Evolutionary conservation across 805 yeast species (phyloP).

Genomic region (Candida glaebosa): DNA sequence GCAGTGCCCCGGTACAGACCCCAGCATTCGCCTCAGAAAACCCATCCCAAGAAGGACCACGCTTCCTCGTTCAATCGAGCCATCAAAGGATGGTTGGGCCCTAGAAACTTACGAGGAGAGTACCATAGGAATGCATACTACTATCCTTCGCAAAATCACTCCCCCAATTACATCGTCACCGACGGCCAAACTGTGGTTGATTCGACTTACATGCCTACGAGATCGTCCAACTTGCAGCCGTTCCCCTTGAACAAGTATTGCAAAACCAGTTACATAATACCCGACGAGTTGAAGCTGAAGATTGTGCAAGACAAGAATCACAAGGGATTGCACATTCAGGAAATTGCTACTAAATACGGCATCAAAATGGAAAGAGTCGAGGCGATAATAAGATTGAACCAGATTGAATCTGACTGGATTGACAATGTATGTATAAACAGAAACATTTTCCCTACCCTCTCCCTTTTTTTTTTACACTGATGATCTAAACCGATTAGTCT

Average conservation of each 20-base stretch:
- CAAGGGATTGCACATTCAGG: slow-evolving; percentile 58
- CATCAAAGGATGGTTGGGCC: slow-evolving; percentile 76
- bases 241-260: slow-evolving; percentile 76
- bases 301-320: slow-evolving; percentile 56
- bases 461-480: slow-evolving; percentile 1
- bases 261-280: slow-evolving; percentile 59
- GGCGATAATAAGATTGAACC: slow-evolving; percentile 71
- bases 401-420: slow-evolving; percentile 61
- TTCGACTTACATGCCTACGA: background rate
- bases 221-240: slow-evolving; percentile 53
- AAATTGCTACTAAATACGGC: slow-evolving; percentile 74
- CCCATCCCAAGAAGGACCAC: slow-evolving; percentile 37
- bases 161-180: slow-evolving; percentile 69
- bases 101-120: slow-evolving; percentile 78
- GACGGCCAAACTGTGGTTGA: slow-evolving; percentile 37
- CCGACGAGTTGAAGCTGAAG: slow-evolving; percentile 54
- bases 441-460: background rate
- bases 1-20: slow-evolving; percentile 31
- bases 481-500: slow-evolving; percentile 4
- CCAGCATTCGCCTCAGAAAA: slow-evolving; percentile 23
- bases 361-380: slow-evolving; percentile 83
- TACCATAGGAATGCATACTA: slow-evolving; percentile 73
- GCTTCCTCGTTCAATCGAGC: slow-evolving; percentile 56
- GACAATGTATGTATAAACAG: slow-evolving; percentile 50
- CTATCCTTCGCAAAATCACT: slow-evolving; percentile 61